phyloP scores from a whole-genome alignment of 345 rosid species.

The Corchorus capsularis region DNA sequence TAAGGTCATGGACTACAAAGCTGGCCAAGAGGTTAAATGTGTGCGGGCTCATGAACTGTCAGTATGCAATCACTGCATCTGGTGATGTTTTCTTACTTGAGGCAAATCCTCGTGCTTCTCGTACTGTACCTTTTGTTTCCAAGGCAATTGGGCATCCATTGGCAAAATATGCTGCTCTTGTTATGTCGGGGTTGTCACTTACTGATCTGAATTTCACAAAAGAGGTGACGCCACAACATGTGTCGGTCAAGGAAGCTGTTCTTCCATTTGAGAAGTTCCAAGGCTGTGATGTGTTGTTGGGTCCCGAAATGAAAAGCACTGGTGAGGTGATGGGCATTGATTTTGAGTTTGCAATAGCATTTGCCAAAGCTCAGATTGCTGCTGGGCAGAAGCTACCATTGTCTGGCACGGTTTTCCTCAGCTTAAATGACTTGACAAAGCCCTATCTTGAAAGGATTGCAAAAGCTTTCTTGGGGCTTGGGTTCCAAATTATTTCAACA shows the following conservation, averaged over 20 bases:
- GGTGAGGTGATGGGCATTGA: constrained; percentile 98
- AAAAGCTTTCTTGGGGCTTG: constrained; percentile 64
- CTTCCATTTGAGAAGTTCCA: constrained; percentile 94
- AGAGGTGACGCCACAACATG: constrained; percentile 82
- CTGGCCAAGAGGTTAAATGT: constrained; percentile 80
- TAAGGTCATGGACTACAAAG: constrained; percentile 76
- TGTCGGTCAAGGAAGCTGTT: constrained; percentile 95
- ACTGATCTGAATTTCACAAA: constrained; percentile 61
- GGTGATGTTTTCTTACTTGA: constrained; percentile 91
- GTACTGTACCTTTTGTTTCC: constrained; percentile 97
- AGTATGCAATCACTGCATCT: constrained; percentile 78
- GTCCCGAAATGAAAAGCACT: constrained; percentile 98
- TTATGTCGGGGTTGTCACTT: constrained; percentile 88
- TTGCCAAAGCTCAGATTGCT: constrained; percentile 93
- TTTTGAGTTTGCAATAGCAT: constrained; percentile 58
- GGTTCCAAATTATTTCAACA: constrained; percentile 76
- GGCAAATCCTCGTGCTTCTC: constrained; percentile 98
- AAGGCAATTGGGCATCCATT: constrained; percentile 94
- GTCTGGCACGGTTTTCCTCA: constrained; percentile 85
- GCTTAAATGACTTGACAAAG: constrained; percentile 89
- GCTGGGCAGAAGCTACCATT: constrained; percentile 92
- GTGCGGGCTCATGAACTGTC: constrained; percentile 97
- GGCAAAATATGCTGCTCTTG: constrained; percentile 91
- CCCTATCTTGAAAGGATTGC: constrained; percentile 80
- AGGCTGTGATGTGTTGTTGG: constrained; percentile 90